A percentile compares a stretch with the other conserved stretches of the same genome.
phyloP scores from a whole-genome alignment of 768 basidiomycete genomes.

The Phaeotremella skinneri region DNA sequence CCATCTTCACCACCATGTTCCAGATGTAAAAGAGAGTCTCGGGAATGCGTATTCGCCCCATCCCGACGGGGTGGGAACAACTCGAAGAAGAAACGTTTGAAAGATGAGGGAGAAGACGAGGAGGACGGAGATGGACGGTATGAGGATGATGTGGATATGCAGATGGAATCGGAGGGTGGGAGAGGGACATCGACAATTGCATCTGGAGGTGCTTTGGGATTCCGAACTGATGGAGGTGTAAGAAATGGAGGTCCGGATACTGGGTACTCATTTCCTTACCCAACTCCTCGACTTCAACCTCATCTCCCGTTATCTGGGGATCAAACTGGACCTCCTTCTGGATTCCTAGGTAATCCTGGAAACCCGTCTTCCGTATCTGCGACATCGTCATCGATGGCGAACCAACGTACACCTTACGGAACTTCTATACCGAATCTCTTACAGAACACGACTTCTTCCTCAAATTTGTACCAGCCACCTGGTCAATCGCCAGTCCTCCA shows the following conservation, averaged over 20 bases:
- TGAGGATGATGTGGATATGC: background rate
- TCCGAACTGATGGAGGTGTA: background rate
- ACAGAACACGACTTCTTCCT: background rate
- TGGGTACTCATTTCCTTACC: background rate
- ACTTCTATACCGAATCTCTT: background rate
- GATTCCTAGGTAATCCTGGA: too few relatives aligned
- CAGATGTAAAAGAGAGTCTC: slow-evolving; percentile 44
- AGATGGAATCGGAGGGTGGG: background rate
- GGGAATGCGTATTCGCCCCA: slow-evolving; percentile 47
- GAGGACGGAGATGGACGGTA: background rate
- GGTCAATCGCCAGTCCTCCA: background rate
- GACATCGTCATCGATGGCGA: background rate
- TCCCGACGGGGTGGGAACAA: slow-evolving; percentile 45
- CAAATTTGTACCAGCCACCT: background rate
- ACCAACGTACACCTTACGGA: background rate
- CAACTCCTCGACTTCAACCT: slow-evolving; percentile 1
- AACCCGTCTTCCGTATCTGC: too few relatives aligned
- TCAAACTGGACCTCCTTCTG: background rate
- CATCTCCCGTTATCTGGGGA: background rate
- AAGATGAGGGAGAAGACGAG: background rate
- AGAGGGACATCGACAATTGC: background rate
- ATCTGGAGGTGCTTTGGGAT: background rate
- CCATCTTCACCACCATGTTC: slow-evolving; percentile 46
- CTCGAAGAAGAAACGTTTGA: slow-evolving; percentile 17
- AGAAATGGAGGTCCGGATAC: background rate